These are phyloP conservation scores for Pleurotus citrinopileatus DNA, from an alignment of 768 basidiomycete species.

Conservation along the genomic window DNA sequence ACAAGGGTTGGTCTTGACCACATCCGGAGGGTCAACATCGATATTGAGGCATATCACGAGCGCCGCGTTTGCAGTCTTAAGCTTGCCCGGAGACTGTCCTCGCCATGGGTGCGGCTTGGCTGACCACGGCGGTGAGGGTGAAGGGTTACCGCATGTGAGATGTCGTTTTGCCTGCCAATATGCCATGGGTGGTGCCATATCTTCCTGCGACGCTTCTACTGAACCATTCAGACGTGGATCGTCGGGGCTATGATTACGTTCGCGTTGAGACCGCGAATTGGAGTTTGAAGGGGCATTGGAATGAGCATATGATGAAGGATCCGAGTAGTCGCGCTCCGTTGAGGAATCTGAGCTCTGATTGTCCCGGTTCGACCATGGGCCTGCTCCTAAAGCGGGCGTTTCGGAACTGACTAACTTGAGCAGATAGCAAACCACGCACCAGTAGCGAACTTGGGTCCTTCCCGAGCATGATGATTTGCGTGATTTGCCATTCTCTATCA, in stretches of 20 bases:
- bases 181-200: constrained; percentile 61
- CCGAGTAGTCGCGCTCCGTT: constrained; percentile 9
- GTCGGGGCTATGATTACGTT: constrained; percentile 22
- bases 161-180: constrained; percentile 91
- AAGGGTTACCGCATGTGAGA: constrained; percentile 84
- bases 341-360: constrained; percentile 7
- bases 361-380: constrained; percentile 6
- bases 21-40: constrained; percentile 95
- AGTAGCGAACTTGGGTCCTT: constrained; percentile 1
- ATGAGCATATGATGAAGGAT: constrained; percentile 3
- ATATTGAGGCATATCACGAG: constrained; percentile 94
- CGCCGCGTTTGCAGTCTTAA: constrained; percentile 88
- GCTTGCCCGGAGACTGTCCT: constrained; percentile 72
- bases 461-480: constrained; percentile 1
- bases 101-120: constrained; percentile 77
- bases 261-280: constrained; percentile 1
- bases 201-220: constrained; percentile 39
- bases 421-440: not conserved
- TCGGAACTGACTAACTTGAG: not conserved
- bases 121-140: constrained; percentile 64
- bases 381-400: not conserved
- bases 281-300: constrained; percentile 6
- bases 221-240: constrained; percentile 40
- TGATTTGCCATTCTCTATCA: constrained; percentile 5
- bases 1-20: constrained; percentile 96